Conservation (phyloP, 345 rosid genomes). For the Adansonia digitata region DNA sequence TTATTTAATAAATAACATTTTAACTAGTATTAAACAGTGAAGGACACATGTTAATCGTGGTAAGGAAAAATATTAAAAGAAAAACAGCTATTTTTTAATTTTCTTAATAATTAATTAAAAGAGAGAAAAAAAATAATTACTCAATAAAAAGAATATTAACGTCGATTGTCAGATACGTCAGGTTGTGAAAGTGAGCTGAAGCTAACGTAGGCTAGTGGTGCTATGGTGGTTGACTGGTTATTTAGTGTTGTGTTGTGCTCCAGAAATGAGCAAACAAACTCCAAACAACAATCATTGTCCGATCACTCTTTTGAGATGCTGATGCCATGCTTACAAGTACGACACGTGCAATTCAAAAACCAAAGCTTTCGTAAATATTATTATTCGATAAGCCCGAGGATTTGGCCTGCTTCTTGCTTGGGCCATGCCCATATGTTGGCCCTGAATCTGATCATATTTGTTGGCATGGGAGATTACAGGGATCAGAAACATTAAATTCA, state of each 20-base stretch:
- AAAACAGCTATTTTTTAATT: too few species aligned
- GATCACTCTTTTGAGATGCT: not conserved
- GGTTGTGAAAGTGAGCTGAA: not conserved
- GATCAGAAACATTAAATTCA: too few species aligned
- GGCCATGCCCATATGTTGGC: not conserved
- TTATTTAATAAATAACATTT: too few species aligned
- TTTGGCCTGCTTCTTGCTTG: not conserved
- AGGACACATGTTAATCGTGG: too few species aligned
- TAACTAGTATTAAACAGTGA: too few species aligned
- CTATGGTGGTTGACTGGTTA: not conserved
- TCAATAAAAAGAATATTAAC: too few species aligned
- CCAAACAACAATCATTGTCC: not conserved
- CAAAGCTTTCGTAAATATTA: not conserved
- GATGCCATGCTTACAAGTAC: not conserved
- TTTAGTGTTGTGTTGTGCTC: too few species aligned
- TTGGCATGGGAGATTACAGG: too few species aligned
- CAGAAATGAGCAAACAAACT: not conserved
- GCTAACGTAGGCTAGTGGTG: not conserved
- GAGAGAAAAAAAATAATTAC: too few species aligned
- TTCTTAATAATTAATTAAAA: too few species aligned
- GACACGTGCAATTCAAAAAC: not conserved
- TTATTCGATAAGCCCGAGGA: not conserved
- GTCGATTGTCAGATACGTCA: not conserved
- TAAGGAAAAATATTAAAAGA: too few species aligned
- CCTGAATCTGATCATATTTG: too few species aligned